Evolutionary conservation across 768 basidiomycete genomes (phyloP).

Genomic region (Pleurotus sapidus): DNA sequence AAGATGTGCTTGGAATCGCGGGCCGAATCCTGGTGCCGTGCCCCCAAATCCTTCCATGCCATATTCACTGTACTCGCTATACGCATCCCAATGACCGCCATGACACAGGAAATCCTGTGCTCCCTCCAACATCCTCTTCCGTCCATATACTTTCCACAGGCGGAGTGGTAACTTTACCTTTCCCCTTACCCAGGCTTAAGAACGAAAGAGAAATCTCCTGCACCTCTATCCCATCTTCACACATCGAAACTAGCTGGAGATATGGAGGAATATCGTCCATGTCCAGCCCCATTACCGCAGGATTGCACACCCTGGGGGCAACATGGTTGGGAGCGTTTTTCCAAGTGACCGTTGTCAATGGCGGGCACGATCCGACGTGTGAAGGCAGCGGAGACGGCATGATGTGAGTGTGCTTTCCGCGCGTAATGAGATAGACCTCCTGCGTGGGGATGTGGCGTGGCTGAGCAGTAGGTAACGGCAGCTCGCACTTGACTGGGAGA

Average conservation of each 20-base stretch:
- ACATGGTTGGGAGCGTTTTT: constrained; percentile 53
- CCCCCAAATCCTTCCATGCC: not conserved
- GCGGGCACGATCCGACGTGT: constrained; percentile 39
- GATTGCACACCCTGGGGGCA: constrained; percentile 44
- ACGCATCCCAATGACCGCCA: constrained; percentile 52
- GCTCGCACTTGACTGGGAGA: constrained; percentile 42
- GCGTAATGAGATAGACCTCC: constrained; percentile 63
- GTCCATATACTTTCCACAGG: constrained; percentile 43
- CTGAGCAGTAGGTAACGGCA: constrained; percentile 36
- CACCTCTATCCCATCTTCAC: constrained; percentile 71
- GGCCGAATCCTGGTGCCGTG: not conserved
- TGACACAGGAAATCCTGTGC: constrained; percentile 52
- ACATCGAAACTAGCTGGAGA: constrained; percentile 69
- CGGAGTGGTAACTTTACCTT: constrained; percentile 31
- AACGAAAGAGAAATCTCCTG: constrained; percentile 62
- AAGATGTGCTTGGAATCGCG: constrained; percentile 21
- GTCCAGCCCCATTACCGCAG: constrained; percentile 20
- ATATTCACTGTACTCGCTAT: constrained; percentile 23
- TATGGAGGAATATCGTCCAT: constrained; percentile 32
- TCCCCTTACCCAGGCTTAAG: constrained; percentile 51
- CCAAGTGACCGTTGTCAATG: constrained; percentile 60
- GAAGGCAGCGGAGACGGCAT: constrained; percentile 66
- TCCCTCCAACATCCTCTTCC: constrained; percentile 65
- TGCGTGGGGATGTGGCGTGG: constrained; percentile 27
- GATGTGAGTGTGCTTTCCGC: constrained; percentile 67